Evolutionary conservation across 2,329 filamentous ascomycete species (phyloP).

Genomic region (Lojkania enalia): DNA sequence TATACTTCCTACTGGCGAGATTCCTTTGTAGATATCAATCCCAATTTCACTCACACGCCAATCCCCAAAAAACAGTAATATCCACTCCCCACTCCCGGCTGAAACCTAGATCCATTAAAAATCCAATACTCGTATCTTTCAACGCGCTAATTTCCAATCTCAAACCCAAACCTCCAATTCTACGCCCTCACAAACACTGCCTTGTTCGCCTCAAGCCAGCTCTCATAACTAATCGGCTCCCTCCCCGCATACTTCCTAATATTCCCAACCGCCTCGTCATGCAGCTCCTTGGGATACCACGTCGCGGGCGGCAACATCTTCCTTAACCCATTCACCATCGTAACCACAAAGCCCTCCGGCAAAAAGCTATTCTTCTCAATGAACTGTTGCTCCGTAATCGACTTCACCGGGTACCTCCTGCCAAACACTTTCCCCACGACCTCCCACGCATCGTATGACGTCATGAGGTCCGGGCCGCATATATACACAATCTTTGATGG

Average conservation of each 20-base stretch:
- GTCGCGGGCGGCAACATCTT: not conserved
- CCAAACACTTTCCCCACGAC: not conserved
- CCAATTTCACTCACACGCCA: too few relatives aligned
- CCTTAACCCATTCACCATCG: not conserved
- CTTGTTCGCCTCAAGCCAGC: conserved; percentile 1
- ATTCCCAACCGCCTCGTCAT: conserved; percentile 4
- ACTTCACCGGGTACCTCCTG: not conserved
- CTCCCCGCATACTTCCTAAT: not conserved
- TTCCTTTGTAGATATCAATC: too few relatives aligned
- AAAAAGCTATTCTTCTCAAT: not conserved
- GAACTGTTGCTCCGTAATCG: not conserved
- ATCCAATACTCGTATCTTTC: too few relatives aligned
- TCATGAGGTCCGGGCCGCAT: conserved; percentile 1
- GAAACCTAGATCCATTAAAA: too few relatives aligned
- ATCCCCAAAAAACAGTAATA: too few relatives aligned
- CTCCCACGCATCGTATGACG: not conserved
- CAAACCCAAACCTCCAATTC: too few relatives aligned
- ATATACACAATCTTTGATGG: conserved; percentile 1
- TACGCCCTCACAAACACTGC: not conserved
- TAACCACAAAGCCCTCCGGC: not conserved
- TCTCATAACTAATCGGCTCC: not conserved
- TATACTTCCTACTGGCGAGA: too few relatives aligned
- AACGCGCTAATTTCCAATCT: too few relatives aligned
- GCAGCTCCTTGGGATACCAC: not conserved
- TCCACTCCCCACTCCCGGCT: too few relatives aligned